Base-by-base conservation (phyloP, 306 rosid species). In the Citrullus colocynthis region DNA sequence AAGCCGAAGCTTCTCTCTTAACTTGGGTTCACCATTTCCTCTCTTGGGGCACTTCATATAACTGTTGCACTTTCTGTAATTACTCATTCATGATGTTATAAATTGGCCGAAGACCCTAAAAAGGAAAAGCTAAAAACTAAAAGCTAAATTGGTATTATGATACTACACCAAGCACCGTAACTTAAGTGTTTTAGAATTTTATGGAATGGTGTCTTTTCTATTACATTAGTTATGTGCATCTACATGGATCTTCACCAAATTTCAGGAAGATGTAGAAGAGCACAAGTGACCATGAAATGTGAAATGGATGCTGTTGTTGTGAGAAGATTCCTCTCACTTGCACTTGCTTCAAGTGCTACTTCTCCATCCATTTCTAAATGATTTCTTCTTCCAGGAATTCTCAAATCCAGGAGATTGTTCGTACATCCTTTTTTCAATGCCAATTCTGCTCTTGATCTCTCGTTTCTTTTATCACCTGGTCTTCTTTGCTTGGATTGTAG, bases 321-420 rank as follows among this genome's bases (percentile, higher is more conserved):
- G 20, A 37, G 60, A 51, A 81, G 79, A 87, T 81, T 82, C 86
- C 67, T 78, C 74, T 80, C 87, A 74, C 86, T 76, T 73, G 75
- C 55, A 76, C 85, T 76, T 73, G 79, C 54, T 42, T 74, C 37
- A 6, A 44, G 13, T 24, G 45, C 78, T 30, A 51, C 20, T 32
- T 65, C 28, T 34, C 70, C 45, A 58, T 78, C 79, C 72, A 65
- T 80, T 72, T 71, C 20, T 16, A 77, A 85, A 82, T 67, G 78
- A 74, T 60, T 74, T 72, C 70, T 58, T 24, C 44, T n/a, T 42
- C 24, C 79, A 17, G 79, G 69, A 21, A 32, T 41, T 61, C 45
- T 76, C 71, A 28, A 56, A 62, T 56, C 78, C 28, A 61, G 54
- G 17, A 61, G 36, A 3, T 77, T 48, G 36, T 61, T 60, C 9